These are phyloP conservation scores for Phytopythium sindhum DNA, from an alignment of 352 stramenopile species.

Conservation along the genomic window DNA sequence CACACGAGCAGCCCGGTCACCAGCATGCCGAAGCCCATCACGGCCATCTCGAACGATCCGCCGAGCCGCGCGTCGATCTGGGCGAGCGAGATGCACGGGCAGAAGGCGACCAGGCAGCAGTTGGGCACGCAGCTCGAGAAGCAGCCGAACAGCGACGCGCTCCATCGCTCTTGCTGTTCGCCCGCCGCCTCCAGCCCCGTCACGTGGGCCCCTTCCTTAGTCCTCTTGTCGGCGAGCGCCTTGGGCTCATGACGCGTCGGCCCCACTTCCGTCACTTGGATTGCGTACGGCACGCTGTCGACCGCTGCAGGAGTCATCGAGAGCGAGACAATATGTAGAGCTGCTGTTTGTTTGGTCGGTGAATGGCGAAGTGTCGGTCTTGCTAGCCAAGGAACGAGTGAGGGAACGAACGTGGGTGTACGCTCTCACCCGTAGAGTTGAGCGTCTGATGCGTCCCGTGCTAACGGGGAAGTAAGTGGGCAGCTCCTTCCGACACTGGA, in stretches of 20 bases:
- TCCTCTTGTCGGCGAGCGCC: not conserved
- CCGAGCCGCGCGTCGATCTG: conserved; percentile 30
- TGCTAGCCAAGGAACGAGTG: not conserved
- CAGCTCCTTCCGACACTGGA: not conserved
- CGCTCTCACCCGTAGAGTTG: not conserved
- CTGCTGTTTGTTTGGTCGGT: not conserved
- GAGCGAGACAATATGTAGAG: not conserved
- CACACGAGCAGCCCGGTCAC: conserved; percentile 32
- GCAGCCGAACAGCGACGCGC: conserved; percentile 32
- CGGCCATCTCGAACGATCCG: conserved; percentile 20
- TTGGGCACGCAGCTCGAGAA: conserved; percentile 34
- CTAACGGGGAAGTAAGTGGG: not conserved
- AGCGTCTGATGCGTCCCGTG: not conserved
- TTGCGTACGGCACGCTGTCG: not conserved
- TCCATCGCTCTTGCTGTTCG: conserved; percentile 13
- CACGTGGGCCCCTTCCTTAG: not conserved
- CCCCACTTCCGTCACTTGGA: conserved; percentile 3
- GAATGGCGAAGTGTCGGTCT: not conserved
- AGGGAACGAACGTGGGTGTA: not conserved
- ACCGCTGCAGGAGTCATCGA: not conserved
- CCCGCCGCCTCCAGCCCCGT: not conserved
- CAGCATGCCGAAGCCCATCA: conserved; percentile 22
- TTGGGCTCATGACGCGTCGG: not conserved
- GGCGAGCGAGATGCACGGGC: conserved; percentile 35
- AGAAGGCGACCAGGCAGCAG: conserved; percentile 35